phyloP scores from a whole-genome alignment of 1,284 basidiomycete genomes.

The Ustilago tritici region DNA sequence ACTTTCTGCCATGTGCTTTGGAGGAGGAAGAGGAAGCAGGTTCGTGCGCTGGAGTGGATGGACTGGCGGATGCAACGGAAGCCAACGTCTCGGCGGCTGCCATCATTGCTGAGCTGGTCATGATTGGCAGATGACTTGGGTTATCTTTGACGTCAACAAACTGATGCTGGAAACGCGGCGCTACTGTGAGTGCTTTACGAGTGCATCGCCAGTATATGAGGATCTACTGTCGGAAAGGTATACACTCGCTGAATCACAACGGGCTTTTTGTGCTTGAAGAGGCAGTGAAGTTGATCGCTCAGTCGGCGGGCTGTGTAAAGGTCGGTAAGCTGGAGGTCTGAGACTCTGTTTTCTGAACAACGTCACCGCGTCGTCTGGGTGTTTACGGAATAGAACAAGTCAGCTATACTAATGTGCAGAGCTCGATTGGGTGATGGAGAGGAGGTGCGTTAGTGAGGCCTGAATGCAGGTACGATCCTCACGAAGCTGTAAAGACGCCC shows the following conservation, averaged over 20 bases:
- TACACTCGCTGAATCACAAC: neutral
- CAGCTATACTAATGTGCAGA: neutral
- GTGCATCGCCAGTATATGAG: slow-evolving; percentile 7
- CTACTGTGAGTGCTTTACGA: neutral
- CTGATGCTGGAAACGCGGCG: neutral
- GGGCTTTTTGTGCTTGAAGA: neutral
- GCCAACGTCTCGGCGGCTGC: slow-evolving; percentile 54
- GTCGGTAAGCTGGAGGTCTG: neutral
- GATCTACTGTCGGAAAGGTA: neutral
- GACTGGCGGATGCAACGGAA: slow-evolving; percentile 46
- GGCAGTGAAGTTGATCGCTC: neutral
- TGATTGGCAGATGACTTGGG: slow-evolving; percentile 7
- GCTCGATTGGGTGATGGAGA: neutral
- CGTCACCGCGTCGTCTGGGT: neutral
- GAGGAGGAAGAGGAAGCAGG: slow-evolving; percentile 2
- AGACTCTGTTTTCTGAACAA: neutral
- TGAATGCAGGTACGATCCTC: too few relatives aligned
- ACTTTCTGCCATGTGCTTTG: slow-evolving; percentile 17
- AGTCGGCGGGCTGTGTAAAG: neutral
- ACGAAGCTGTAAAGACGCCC: too few relatives aligned
- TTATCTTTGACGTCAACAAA: slow-evolving; percentile 5
- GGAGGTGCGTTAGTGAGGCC: neutral
- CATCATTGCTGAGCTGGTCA: slow-evolving; percentile 52
- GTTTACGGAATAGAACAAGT: neutral
- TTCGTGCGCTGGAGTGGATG: slow-evolving; percentile 37